Conservation (phyloP, 208 protist species). For the Tritrichomonas musculus region DNA sequence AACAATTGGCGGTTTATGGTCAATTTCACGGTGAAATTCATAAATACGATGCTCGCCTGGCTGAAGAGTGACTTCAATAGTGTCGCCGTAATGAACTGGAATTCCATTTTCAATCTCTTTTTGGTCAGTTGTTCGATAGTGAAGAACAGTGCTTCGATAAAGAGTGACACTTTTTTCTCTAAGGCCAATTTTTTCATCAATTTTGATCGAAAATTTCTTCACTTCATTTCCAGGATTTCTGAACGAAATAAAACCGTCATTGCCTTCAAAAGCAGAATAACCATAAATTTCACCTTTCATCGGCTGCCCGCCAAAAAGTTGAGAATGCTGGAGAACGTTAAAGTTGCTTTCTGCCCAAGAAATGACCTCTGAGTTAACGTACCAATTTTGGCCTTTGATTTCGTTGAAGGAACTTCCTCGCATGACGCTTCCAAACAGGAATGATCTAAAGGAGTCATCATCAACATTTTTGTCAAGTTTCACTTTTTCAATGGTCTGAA, state of each 20-base stretch:
- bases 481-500: not conserved
- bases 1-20: not conserved
- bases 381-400: not conserved
- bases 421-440: not conserved
- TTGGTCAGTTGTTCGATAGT: not conserved
- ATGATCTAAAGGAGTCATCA: not conserved
- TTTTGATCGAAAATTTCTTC: not conserved
- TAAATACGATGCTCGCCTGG: not conserved
- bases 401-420: not conserved
- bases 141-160: not conserved
- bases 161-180: not conserved
- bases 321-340: not conserved
- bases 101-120: not conserved
- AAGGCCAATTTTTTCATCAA: not conserved
- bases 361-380: not conserved
- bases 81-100: not conserved
- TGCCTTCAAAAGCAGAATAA: not conserved
- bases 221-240: not conserved
- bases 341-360: not conserved
- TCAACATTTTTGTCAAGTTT: not conserved
- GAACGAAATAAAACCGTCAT: not conserved
- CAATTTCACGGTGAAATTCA: not conserved
- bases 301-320: not conserved
- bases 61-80: not conserved
- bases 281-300: not conserved